phyloP scores from a whole-genome alignment of 2,329 filamentous ascomycete genomes.

The Sordariomycetes sp. region DNA sequence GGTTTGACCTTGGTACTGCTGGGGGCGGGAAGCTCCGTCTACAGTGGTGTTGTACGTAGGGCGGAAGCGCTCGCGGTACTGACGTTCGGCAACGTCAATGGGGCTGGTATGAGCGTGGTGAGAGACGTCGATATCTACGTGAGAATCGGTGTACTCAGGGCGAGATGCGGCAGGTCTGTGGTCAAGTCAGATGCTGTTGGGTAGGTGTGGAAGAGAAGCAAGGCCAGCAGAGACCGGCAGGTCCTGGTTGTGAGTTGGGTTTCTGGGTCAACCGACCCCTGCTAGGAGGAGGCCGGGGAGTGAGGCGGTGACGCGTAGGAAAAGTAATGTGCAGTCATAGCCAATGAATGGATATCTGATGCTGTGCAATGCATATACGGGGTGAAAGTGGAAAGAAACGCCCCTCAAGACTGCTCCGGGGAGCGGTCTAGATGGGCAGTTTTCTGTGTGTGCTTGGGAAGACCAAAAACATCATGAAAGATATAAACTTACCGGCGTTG shows the following conservation, averaged over 20 bases:
- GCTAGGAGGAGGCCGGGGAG: too few relatives aligned
- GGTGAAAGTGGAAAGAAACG: too few relatives aligned
- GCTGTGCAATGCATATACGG: too few relatives aligned
- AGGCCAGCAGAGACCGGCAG: too few relatives aligned
- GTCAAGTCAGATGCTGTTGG: background rate
- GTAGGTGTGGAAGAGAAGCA: constrained; percentile 5
- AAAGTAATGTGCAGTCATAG: too few relatives aligned
- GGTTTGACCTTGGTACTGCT: constrained; percentile 16
- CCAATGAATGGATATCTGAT: background rate
- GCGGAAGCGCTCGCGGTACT: constrained; percentile 52
- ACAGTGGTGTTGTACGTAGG: constrained; percentile 23
- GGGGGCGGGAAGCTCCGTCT: constrained; percentile 9
- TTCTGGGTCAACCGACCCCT: constrained; percentile 13
- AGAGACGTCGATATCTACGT: constrained; percentile 53
- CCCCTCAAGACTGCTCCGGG: too few relatives aligned
- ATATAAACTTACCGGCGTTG: constrained; percentile 3
- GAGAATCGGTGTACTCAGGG: constrained; percentile 49
- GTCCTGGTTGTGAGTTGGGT: too few relatives aligned
- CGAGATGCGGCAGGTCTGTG: constrained; percentile 19
- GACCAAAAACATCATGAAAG: background rate
- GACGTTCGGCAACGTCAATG: constrained; percentile 56
- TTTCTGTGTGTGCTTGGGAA: too few relatives aligned
- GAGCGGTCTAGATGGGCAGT: too few relatives aligned
- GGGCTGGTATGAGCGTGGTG: constrained; percentile 32
- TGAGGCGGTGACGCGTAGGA: too few relatives aligned